phyloP scores from a whole-genome alignment of 2,329 filamentous ascomycete species.

The Cadophora malorum region DNA sequence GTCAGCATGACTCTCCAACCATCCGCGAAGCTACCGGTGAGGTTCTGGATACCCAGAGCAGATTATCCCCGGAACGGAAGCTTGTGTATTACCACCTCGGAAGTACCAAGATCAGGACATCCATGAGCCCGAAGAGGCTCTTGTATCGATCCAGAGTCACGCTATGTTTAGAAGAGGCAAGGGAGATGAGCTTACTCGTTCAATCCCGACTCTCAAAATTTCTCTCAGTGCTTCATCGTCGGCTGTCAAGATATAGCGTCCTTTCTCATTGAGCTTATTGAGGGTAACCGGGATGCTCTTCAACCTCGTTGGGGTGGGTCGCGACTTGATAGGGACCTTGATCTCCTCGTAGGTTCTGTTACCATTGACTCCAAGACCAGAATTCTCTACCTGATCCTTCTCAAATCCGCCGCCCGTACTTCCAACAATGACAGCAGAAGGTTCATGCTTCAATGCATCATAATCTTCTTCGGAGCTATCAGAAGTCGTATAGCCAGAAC shows the following conservation, averaged over 20 bases:
- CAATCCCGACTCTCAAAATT: conserved; percentile 38
- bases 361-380: conserved; percentile 17
- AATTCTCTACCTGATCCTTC: conserved; percentile 27
- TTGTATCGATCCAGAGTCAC: neutral
- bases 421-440: conserved; percentile 41
- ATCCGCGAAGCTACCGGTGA: no score
- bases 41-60: neutral
- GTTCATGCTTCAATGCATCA: conserved; percentile 41
- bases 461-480: conserved; percentile 45
- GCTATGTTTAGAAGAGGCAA: neutral
- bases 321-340: conserved; percentile 25
- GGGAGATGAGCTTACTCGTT: conserved; percentile 33
- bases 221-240: conserved; percentile 40
- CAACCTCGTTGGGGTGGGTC: conserved; percentile 29
- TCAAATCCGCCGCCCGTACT: conserved; percentile 46
- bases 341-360: conserved; percentile 36
- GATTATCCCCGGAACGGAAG: neutral
- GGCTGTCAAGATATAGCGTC: conserved; percentile 41
- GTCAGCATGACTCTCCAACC: neutral
- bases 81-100: neutral
- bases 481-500: conserved; percentile 31
- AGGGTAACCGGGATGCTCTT: conserved; percentile 43
- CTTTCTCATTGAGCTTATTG: conserved; percentile 41
- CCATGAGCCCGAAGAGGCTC: neutral
- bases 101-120: neutral